These are phyloP conservation scores for Sugiyamaella japonica DNA, from an alignment of 1,139 yeast genomes.

Conservation along the genomic window DNA sequence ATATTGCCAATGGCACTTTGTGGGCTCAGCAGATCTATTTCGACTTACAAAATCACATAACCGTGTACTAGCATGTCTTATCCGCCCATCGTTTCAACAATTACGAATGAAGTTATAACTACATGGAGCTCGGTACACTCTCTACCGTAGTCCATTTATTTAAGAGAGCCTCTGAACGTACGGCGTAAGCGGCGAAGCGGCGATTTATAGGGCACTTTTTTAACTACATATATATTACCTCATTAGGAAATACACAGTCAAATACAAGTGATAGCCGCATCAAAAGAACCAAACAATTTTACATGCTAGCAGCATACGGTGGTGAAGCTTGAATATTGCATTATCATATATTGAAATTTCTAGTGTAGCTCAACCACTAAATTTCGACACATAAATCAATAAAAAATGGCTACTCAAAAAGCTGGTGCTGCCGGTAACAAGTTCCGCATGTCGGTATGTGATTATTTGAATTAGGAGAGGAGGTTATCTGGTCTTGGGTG, in stretches of 20 bases:
- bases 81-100: too few relatives aligned
- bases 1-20: too few relatives aligned
- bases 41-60: too few relatives aligned
- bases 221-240: not conserved
- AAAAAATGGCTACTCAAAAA: slow-evolving; percentile 32
- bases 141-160: too few relatives aligned
- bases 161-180: not conserved
- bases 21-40: too few relatives aligned
- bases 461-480: not conserved
- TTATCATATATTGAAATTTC: slow-evolving; percentile 8
- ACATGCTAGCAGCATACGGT: slow-evolving; percentile 1
- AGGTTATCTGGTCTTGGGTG: not conserved
- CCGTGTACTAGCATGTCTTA: too few relatives aligned
- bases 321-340: slow-evolving; percentile 12
- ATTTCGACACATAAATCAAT: slow-evolving; percentile 15
- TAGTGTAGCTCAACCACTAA: slow-evolving; percentile 18
- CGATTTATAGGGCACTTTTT: not conserved
- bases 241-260: slow-evolving; percentile 7
- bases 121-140: too few relatives aligned
- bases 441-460: slow-evolving; percentile 97
- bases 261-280: not conserved
- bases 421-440: slow-evolving; percentile 98
- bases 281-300: slow-evolving; percentile 12
- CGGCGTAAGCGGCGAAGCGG: not conserved
- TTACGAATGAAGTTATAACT: too few relatives aligned